Base-by-base conservation (phyloP, 345 rosid genomes). In the Populus deltoides region DNA sequence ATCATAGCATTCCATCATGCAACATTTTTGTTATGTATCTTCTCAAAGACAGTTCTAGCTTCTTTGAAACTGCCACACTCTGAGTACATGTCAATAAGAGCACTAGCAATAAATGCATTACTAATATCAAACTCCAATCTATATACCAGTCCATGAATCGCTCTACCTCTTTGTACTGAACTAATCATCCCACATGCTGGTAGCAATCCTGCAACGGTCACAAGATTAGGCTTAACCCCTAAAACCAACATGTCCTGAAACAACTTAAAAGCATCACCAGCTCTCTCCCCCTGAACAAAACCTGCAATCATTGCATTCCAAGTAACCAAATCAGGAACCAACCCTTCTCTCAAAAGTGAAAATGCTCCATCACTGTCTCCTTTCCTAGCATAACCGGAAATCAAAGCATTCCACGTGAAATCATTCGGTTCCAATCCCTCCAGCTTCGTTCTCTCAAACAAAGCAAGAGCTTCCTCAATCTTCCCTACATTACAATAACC, bases 361-460 rank as follows among this genome's bases (percentile, higher is more conserved):
- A 81, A 77, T 9, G 85, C 87, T 39, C 71, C 78, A 62, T 35
- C 66, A 62, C 74, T 68, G 80, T 89, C 86, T 72, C 91, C 88
- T 7, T 69, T 72, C 76, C 87, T 82, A 39, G 90, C 87, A 47
- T 75, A 81, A 33, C 87, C 85, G 6, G 83, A 77, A 35, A 88
- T 79, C 80, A 88, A 55, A 3, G 75, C 83, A 22, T 87, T 88
- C 88, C 88, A 87, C 0, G 91, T 84, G 70, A 88, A 88, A 24
- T 74, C 85, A 75, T 87, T 89, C 20, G 84, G 86, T 76, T 80
- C 73, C 65, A 87, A 74, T 15, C 86, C 88, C 59, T 87, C 90
- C 85, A 77, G 66, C 70, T 80, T 82, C 88, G 85, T 85, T 68
- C 66, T 79, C 71, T 88, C 80, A 66, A 87, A 84, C 78, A 85